Evolutionary conservation across 1,284 basidiomycete genomes (phyloP).

Genomic region (Cystobasidiaceae sp.): DNA sequence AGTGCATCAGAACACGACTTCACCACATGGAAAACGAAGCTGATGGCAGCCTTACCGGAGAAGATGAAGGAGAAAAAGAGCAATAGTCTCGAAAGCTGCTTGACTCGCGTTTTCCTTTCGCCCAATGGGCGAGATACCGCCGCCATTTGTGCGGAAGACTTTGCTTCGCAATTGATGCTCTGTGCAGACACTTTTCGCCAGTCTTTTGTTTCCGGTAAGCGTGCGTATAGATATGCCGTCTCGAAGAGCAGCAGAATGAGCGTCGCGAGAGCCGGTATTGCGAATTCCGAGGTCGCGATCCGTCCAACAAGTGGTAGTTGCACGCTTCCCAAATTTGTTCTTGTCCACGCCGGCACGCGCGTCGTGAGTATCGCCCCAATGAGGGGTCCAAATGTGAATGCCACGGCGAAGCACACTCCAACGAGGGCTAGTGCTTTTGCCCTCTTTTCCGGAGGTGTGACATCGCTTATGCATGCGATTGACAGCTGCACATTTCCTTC

Average conservation of each 20-base stretch:
- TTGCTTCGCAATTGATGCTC: slow-evolving; percentile 35
- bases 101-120: slow-evolving; percentile 41
- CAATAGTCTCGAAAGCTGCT: slow-evolving; percentile 59
- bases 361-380: not conserved
- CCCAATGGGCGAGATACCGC: not conserved
- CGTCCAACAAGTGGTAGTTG: not conserved
- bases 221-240: slow-evolving; percentile 36
- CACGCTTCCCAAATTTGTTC: slow-evolving; percentile 46
- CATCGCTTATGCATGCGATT: slow-evolving; percentile 77
- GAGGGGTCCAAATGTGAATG: slow-evolving; percentile 61
- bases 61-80: slow-evolving; percentile 79
- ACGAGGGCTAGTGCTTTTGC: slow-evolving; percentile 78
- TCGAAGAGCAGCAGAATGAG: slow-evolving; percentile 39
- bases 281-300: slow-evolving; percentile 57
- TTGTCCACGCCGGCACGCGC: slow-evolving; percentile 56
- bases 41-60: slow-evolving; percentile 53
- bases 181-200: slow-evolving; percentile 32
- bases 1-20: not conserved
- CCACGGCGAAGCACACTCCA: slow-evolving; percentile 87
- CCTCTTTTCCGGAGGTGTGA: slow-evolving; percentile 57
- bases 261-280: slow-evolving; percentile 62
- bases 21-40: not conserved
- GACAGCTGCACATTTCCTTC: slow-evolving; percentile 60
- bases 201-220: slow-evolving; percentile 44
- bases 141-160: not conserved